phyloP scores from a whole-genome alignment of 176 grass and related monocot genomes.

The Oryza meridionalis region DNA sequence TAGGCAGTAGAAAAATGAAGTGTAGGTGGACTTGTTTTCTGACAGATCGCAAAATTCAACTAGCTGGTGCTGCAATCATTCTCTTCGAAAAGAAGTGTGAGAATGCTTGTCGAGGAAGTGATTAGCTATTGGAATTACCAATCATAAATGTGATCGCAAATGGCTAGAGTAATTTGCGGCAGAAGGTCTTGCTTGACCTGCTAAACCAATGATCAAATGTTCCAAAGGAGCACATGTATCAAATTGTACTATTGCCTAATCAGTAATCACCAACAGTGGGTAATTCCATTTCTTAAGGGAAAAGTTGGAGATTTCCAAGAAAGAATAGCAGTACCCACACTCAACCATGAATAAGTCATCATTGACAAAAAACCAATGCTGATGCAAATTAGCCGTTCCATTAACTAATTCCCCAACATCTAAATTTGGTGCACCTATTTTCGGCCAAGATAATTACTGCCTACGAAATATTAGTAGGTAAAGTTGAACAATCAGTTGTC shows the following conservation, averaged over 20 bases:
- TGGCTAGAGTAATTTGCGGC: slow-evolving; percentile 22
- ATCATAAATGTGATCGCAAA: slow-evolving; percentile 33
- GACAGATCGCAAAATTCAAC: neutral
- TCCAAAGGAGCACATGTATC: slow-evolving; percentile 1
- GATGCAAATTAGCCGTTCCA: slow-evolving; percentile 24
- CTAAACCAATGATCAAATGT: slow-evolving; percentile 16
- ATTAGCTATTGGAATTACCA: slow-evolving; percentile 35
- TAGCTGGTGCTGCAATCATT: slow-evolving; percentile 25
- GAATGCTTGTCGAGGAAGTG: slow-evolving; percentile 48
- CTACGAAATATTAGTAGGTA: slow-evolving; percentile 16
- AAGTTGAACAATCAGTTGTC: slow-evolving; percentile 19
- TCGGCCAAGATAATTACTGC: neutral
- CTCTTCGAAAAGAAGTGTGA: slow-evolving; percentile 22
- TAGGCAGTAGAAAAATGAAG: slow-evolving; percentile 22
- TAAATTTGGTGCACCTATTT: neutral
- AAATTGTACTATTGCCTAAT: neutral
- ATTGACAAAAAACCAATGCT: neutral
- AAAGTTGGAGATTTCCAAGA: slow-evolving; percentile 18
- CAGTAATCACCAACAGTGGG: slow-evolving; percentile 27
- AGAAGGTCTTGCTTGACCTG: slow-evolving; percentile 29
- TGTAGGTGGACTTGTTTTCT: slow-evolving; percentile 7
- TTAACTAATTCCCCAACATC: slow-evolving; percentile 6
- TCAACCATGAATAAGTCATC: neutral
- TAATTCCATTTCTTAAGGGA: slow-evolving; percentile 14
- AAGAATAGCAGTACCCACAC: neutral